Percentiles rank a stretch among this genome's conserved stretches.
Conservation (phyloP, 805 yeast genomes). For the Metschnikowia lochheadii region DNA sequence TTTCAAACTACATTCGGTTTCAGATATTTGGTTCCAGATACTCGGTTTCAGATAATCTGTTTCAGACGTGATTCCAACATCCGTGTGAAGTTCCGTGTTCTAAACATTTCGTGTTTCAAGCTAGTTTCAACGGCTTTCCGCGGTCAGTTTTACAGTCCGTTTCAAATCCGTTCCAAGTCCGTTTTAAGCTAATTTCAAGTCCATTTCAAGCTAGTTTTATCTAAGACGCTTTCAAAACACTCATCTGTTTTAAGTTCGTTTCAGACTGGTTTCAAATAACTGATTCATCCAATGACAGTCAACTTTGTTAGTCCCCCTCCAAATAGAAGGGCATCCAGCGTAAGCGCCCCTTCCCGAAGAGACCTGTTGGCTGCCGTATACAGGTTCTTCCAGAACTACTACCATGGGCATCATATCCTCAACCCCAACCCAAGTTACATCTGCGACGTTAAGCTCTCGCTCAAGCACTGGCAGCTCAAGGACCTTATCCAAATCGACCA, state of each 20-base stretch:
- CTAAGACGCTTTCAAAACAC: neutral
- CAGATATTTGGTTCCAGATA: no score
- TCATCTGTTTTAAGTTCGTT: neutral
- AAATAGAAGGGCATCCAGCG: constrained; percentile 1
- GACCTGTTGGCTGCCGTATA: constrained; percentile 6
- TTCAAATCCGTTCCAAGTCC: neutral
- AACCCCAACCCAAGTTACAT: constrained; percentile 35
- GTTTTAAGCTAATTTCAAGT: neutral
- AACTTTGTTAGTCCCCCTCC: neutral
- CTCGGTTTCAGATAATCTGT: no score
- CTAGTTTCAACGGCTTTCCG: no score
- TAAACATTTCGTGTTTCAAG: no score
- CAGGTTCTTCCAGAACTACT: constrained; percentile 41
- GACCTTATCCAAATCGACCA: constrained; percentile 58
- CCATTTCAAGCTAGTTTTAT: neutral
- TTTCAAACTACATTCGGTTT: neutral
- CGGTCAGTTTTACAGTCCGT: neutral
- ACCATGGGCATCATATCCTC: constrained; percentile 36
- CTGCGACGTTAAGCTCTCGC: constrained; percentile 27
- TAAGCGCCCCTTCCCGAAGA: constrained; percentile 4
- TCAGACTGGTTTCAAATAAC: neutral
- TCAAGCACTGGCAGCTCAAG: constrained; percentile 75
- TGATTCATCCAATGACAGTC: neutral
- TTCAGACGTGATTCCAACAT: no score
- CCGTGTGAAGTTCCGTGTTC: no score